These are phyloP conservation scores for Podaxis sp. DNA, from an alignment of 768 basidiomycete species.

Conservation along the genomic window DNA sequence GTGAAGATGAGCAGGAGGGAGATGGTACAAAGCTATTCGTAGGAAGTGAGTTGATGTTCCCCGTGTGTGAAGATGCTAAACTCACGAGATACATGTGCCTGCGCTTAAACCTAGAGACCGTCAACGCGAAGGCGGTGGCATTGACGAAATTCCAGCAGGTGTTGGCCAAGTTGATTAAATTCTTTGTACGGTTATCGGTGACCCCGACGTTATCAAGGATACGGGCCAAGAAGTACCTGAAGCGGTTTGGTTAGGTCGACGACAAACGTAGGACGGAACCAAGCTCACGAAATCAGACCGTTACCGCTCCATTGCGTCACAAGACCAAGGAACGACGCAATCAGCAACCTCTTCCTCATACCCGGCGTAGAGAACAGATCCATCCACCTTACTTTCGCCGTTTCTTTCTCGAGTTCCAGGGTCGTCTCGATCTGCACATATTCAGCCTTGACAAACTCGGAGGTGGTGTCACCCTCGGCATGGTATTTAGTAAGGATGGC, in stretches of 20 bases:
- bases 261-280: neutral
- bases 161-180: constrained; percentile 54
- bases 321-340: constrained; percentile 51
- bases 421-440: constrained; percentile 57
- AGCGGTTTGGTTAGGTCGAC: neutral
- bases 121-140: constrained; percentile 49
- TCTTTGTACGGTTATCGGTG: constrained; percentile 48
- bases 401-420: constrained; percentile 51
- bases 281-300: constrained; percentile 50
- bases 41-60: neutral
- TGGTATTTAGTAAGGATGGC: constrained; percentile 56
- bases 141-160: constrained; percentile 59
- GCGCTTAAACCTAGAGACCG: constrained; percentile 46
- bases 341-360: constrained; percentile 51
- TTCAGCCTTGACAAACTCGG: constrained; percentile 59
- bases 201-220: constrained; percentile 56
- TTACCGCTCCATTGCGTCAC: constrained; percentile 69
- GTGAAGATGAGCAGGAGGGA: constrained; percentile 48
- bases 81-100: constrained; percentile 50
- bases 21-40: constrained; percentile 40
- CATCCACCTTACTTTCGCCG: constrained; percentile 44
- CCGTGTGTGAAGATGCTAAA: neutral
- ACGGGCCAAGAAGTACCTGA: constrained; percentile 52
- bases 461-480: constrained; percentile 54
- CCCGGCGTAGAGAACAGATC: constrained; percentile 46